Base-by-base conservation (phyloP, 1,284 basidiomycete species). In the Abortiporus biennis region DNA sequence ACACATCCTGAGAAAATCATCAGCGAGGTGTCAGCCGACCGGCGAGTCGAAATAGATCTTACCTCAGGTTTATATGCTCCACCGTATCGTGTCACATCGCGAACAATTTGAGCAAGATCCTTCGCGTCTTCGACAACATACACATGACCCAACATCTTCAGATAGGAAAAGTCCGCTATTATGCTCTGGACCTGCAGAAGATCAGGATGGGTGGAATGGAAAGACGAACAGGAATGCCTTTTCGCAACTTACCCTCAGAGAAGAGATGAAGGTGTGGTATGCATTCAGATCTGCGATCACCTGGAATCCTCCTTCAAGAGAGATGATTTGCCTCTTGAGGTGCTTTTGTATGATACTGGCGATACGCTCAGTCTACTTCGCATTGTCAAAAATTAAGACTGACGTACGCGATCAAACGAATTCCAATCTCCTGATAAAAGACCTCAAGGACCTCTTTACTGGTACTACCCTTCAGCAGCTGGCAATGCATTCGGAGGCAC, bases 101-200 rank as follows among this genome's bases (percentile, higher is more conserved):
- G 71, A 16, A 97, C 92, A 54, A 98, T 94, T 65, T 92, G 85
- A 22, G 92, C 93, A 3, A 99, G 71, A 57, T 98, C 93, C 54
- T 92, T 94, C 0, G 92, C 92, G 48, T 94, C 91, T 51, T 86
- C 83, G 5, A 90, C 86, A 38, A 97, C 91, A 60, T 85, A 99
- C 6, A 98, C 88, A 56, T 96, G 92, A 0, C 93, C 94, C 5
- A 98, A 71, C 89, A 97, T 94, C 64, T 96, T 97, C 43, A 99
- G 73, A 53, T 93, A 85, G 12, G 92, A 84, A 54, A 98, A 98
- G 50, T 96, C 92, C 0, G 82, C 72, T 0, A 83, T 82, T 16
- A 98, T 83, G 19, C 69, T 65, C 16, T 78, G 68, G 2, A 82
- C 69, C 75, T 78, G 44, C 21, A 6, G n/a, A n/a, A n/a, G n/a